Percentiles rank a stretch among this genome's conserved stretches.
phyloP scores from a whole-genome alignment of 1,284 basidiomycete species.

The Lentinula novae-zelandiae region DNA sequence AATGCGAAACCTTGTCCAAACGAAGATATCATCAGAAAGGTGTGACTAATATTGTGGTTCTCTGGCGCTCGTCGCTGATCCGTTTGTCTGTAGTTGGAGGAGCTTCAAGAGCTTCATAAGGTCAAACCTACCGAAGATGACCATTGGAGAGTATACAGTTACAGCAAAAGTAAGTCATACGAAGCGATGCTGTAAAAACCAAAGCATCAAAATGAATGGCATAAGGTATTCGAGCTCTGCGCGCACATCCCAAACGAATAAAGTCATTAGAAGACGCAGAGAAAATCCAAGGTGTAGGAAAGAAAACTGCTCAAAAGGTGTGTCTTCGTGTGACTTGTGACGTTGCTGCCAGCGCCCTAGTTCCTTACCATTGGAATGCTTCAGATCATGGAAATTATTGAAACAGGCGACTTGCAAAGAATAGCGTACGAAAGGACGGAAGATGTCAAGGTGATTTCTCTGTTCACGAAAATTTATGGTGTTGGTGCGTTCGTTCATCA shows the following conservation, averaged over 20 bases:
- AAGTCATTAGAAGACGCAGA: constrained; percentile 59
- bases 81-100: constrained; percentile 45
- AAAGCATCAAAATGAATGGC: not conserved
- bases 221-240: constrained; percentile 52
- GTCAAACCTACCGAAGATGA: constrained; percentile 54
- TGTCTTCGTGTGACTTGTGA: constrained; percentile 8
- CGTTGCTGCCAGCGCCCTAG: not conserved
- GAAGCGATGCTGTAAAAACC: too few species aligned
- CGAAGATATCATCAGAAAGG: constrained; percentile 69
- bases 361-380: not conserved
- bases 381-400: constrained; percentile 75
- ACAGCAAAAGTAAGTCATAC: constrained; percentile 51
- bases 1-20: constrained; percentile 40
- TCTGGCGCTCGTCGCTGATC: constrained; percentile 7
- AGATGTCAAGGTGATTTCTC: constrained; percentile 45
- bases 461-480: constrained; percentile 81
- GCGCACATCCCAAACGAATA: constrained; percentile 58
- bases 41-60: constrained; percentile 18
- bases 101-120: constrained; percentile 58
- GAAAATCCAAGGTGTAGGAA: constrained; percentile 63
- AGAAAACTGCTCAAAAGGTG: constrained; percentile 75
- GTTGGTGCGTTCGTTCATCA: constrained; percentile 64
- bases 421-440: constrained; percentile 61
- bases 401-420: constrained; percentile 62
- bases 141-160: constrained; percentile 57